These are phyloP conservation scores for Aspergillus udagawae DNA, from an alignment of 2,329 filamentous ascomycete species.

Conservation along the genomic window DNA sequence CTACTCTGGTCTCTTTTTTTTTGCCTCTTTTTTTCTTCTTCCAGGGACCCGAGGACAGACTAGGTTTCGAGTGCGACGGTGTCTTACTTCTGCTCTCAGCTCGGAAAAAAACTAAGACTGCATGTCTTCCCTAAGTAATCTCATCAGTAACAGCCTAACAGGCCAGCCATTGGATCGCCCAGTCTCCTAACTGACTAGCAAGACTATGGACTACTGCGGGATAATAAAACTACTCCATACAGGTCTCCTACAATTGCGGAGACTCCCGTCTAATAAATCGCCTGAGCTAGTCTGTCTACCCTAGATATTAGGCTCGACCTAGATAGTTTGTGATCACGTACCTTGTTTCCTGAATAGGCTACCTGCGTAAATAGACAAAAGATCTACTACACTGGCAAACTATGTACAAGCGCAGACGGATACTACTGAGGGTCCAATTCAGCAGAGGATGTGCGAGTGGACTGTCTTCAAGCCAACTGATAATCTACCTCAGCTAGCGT, in stretches of 20 bases:
- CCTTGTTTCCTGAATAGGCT: neutral
- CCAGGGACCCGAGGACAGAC: too few relatives aligned
- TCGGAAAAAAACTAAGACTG: too few relatives aligned
- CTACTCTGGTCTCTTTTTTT: conserved; percentile 1
- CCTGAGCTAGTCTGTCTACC: too few relatives aligned
- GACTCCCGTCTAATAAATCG: neutral
- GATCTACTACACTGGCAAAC: neutral
- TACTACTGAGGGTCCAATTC: too few relatives aligned
- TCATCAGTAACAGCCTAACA: too few relatives aligned
- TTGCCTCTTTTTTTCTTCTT: conserved; percentile 2
- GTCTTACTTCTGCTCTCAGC: too few relatives aligned
- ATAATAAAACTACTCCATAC: too few relatives aligned
- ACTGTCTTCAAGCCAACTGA: too few relatives aligned
- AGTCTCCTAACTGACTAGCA: neutral
- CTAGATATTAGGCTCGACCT: neutral
- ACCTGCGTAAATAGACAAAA: neutral
- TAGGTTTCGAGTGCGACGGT: too few relatives aligned
- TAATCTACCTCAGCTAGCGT: too few relatives aligned
- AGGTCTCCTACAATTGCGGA: neutral
- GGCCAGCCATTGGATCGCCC: neutral
- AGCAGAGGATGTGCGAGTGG: too few relatives aligned
- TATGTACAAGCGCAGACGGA: neutral
- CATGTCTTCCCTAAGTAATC: neutral
- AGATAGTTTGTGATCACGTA: neutral
- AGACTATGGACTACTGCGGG: too few relatives aligned